These are phyloP conservation scores for Zygosaccharomyces sapae DNA, from an alignment of 1,139 yeast species.

Conservation along the genomic window DNA sequence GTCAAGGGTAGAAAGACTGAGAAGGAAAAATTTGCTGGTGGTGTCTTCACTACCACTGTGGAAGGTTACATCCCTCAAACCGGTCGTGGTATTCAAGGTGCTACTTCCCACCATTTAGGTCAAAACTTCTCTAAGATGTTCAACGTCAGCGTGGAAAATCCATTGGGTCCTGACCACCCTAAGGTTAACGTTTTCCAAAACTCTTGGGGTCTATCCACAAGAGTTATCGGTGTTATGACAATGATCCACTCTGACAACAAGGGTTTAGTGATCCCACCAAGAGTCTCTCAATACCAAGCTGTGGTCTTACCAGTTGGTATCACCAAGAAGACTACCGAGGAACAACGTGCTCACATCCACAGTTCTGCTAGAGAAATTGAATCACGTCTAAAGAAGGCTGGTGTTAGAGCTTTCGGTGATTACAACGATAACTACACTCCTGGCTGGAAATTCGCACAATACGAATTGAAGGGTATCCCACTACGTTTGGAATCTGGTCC, in stretches of 20 bases:
- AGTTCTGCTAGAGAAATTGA: constrained; percentile 69
- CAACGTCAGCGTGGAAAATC: constrained; percentile 90
- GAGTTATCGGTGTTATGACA: constrained; percentile 98
- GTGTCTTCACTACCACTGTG: constrained; percentile 87
- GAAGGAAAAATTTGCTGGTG: constrained; percentile 98
- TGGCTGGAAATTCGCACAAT: constrained; percentile 98
- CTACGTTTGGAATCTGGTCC: constrained; percentile 95
- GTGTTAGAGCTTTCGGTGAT: constrained; percentile 77
- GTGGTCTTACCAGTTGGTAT: constrained; percentile 94
- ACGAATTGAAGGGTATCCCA: constrained; percentile 96
- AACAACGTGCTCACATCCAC: constrained; percentile 63
- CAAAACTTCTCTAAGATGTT: constrained; percentile 99
- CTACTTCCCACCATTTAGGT: constrained; percentile 95
- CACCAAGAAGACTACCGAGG: constrained; percentile 79
- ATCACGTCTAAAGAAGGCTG: constrained; percentile 49
- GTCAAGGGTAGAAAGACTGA: constrained; percentile 93
- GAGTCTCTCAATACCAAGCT: constrained; percentile 88
- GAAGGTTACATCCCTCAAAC: constrained; percentile 98
- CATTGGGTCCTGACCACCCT: constrained; percentile 83
- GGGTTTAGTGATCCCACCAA: constrained; percentile 96
- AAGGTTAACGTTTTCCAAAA: constrained; percentile 89
- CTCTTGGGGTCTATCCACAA: constrained; percentile 98
- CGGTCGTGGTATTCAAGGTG: constrained; percentile 99
- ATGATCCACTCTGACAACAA: constrained; percentile 98
- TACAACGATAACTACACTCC: constrained; percentile 93